phyloP scores from a whole-genome alignment of 768 basidiomycete species.

The Mycena rebaudengoi region DNA sequence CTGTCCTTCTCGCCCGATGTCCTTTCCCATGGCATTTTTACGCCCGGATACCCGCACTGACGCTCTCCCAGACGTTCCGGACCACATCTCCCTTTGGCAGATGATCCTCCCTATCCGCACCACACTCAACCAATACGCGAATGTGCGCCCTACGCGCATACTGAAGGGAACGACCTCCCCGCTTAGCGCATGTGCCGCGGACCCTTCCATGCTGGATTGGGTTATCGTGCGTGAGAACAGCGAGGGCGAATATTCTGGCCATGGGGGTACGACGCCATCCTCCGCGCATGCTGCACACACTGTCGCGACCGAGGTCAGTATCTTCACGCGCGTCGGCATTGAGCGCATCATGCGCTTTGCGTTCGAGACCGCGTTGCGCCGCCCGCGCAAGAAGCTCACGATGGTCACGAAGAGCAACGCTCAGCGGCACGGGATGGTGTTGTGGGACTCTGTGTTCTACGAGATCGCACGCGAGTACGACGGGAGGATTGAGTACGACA shows the following conservation, averaged over 20 bases:
- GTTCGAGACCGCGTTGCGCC: conserved; percentile 58
- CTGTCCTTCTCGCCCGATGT: background rate
- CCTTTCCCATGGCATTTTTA: conserved; percentile 24
- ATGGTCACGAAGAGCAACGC: conserved; percentile 64
- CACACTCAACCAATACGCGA: conserved; percentile 60
- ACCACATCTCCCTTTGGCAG: conserved; percentile 67
- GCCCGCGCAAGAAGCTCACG: conserved; percentile 59
- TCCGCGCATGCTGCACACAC: conserved; percentile 54
- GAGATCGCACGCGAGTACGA: conserved; percentile 61
- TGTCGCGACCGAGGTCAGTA: conserved; percentile 43
- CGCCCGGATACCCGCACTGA: too few species aligned
- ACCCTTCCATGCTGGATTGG: conserved; percentile 55
- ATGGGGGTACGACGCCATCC: conserved; percentile 52
- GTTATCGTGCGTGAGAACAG: conserved; percentile 65
- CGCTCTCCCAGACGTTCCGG: conserved; percentile 45
- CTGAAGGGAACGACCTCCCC: conserved; percentile 57
- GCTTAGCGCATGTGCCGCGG: conserved; percentile 49
- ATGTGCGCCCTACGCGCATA: conserved; percentile 57
- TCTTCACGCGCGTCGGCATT: conserved; percentile 60
- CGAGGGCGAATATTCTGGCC: conserved; percentile 64
- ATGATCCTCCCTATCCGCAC: conserved; percentile 57
- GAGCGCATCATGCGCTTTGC: conserved; percentile 60
- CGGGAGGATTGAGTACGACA: conserved; percentile 53
- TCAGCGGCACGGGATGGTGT: conserved; percentile 57
- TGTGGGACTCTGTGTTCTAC: conserved; percentile 57